phyloP scores from a whole-genome alignment of 2,329 filamentous ascomycete genomes.

The Aspergillus pseudotamarii region DNA sequence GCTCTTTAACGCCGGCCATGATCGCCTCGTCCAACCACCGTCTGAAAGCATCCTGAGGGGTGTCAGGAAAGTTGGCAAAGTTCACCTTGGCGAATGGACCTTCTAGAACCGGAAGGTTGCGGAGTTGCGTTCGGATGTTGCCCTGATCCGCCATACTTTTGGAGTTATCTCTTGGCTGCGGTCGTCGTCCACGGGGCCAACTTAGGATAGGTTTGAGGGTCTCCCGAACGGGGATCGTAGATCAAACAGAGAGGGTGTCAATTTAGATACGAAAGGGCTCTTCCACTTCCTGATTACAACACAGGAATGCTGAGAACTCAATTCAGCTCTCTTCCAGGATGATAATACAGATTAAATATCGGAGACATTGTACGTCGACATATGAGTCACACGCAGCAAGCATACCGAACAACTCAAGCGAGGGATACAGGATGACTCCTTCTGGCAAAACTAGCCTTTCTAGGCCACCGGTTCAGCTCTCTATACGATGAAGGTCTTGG shows the following conservation, averaged over 20 bases:
- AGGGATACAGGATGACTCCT: background rate
- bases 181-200: background rate
- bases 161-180: background rate
- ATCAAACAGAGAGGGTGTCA: background rate
- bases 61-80: background rate
- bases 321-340: background rate
- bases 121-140: background rate
- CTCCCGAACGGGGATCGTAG: background rate
- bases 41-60: slow-evolving; percentile 18
- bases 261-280: background rate
- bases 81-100: background rate
- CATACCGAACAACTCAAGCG: background rate
- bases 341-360: background rate
- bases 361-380: background rate
- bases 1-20: slow-evolving; percentile 11
- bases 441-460: background rate
- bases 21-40: slow-evolving; percentile 19
- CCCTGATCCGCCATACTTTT: background rate
- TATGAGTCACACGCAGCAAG: background rate
- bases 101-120: background rate
- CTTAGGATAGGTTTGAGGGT: background rate
- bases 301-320: background rate
- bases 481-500: background rate
- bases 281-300: background rate
- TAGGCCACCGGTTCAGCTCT: background rate